These are phyloP conservation scores for Mycena sp. DNA, from an alignment of 1,284 basidiomycete species.

Conservation along the genomic window DNA sequence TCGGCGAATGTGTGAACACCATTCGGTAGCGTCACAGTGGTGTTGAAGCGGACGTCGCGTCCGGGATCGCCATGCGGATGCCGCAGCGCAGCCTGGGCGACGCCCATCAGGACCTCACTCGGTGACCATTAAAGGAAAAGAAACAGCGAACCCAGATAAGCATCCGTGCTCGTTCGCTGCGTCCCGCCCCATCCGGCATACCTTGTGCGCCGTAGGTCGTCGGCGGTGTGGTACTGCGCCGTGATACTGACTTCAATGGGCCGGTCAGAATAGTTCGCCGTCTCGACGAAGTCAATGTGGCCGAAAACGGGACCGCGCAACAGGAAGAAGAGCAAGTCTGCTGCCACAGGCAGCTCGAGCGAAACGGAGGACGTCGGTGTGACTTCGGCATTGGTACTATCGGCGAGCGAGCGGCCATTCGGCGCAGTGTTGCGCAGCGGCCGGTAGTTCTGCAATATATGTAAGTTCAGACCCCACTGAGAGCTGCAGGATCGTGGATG, in stretches of 20 bases:
- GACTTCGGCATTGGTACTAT: not conserved
- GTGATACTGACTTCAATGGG: conserved; percentile 3
- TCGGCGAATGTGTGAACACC: not conserved
- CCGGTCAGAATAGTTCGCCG: not conserved
- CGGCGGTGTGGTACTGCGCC: not conserved
- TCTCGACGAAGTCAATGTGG: not conserved
- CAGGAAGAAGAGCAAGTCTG: not conserved
- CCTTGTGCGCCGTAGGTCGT: conserved; percentile 1
- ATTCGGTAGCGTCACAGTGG: not conserved
- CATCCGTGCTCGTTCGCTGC: conserved; percentile 1
- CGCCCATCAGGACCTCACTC: not conserved
- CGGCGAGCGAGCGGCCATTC: not conserved
- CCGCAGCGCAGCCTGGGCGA: not conserved
- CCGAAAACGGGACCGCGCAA: not conserved
- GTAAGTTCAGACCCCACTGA: not conserved
- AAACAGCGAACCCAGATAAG: conserved; percentile 11
- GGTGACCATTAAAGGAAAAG: not conserved
- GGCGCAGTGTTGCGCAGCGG: not conserved
- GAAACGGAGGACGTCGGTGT: not conserved
- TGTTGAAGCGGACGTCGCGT: conserved; percentile 1
- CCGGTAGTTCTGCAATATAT: not conserved
- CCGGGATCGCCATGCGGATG: not conserved
- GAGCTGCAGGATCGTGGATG: not conserved
- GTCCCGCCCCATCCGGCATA: conserved; percentile 4
- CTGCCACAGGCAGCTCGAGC: not conserved